Conservation (phyloP, 306 rosid species). For the Rosa rugosa region DNA sequence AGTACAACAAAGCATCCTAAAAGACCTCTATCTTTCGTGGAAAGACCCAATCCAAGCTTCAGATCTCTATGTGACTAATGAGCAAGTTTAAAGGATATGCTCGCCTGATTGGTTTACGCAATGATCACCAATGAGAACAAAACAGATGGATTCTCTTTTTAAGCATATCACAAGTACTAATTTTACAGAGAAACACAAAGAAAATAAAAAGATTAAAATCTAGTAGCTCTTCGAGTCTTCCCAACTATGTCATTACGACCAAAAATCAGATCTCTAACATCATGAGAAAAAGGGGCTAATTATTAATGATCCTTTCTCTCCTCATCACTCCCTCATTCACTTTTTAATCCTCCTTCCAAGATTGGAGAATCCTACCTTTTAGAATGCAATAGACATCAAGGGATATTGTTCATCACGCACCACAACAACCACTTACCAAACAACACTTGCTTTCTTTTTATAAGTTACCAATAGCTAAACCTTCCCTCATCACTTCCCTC, state of each 20-base stretch:
- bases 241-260: neutral
- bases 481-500: neutral
- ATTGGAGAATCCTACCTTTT: neutral
- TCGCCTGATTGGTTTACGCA: neutral
- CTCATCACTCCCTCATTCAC: too few relatives aligned
- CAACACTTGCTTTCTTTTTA: neutral
- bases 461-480: neutral
- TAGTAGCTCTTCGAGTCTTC: neutral
- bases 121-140: neutral
- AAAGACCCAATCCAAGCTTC: neutral
- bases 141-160: neutral
- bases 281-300: neutral
- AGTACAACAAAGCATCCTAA: neutral
- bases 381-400: neutral
- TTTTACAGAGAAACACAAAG: neutral
- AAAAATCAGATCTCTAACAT: neutral
- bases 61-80: neutral
- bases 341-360: neutral
- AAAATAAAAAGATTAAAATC: neutral
- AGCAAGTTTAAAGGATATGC: neutral
- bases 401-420: neutral
- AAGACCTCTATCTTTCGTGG: neutral
- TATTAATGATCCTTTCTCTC: neutral
- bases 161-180: neutral
- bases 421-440: neutral